These are phyloP conservation scores for Claviceps quebecensis DNA, from an alignment of 2,329 filamentous ascomycete genomes.

Conservation along the genomic window DNA sequence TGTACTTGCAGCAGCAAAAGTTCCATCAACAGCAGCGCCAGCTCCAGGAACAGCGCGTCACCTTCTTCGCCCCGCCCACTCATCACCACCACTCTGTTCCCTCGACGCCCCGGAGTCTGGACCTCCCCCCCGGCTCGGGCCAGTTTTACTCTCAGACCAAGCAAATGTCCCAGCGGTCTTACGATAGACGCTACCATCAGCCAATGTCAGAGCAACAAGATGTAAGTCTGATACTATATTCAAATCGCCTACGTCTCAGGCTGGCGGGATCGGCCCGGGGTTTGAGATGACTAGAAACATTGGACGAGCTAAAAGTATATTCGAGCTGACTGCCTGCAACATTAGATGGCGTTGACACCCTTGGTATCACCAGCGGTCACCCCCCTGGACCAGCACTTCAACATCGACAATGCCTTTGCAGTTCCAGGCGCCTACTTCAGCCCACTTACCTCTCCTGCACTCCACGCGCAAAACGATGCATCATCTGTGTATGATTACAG, in stretches of 20 bases:
- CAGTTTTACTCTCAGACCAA: slow-evolving; percentile 48
- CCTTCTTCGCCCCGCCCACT: slow-evolving; percentile 28
- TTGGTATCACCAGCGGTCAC: slow-evolving; percentile 76
- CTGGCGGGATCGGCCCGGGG: no score
- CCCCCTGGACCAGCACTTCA: slow-evolving; percentile 59
- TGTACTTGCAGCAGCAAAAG: slow-evolving; percentile 50
- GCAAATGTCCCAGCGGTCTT: slow-evolving; percentile 40
- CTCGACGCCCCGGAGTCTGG: slow-evolving; percentile 68
- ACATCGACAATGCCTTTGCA: slow-evolving; percentile 42
- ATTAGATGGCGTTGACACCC: slow-evolving; percentile 62
- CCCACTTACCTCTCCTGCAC: slow-evolving; percentile 65
- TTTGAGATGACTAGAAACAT: not conserved
- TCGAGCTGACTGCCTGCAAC: not conserved
- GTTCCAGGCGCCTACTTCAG: slow-evolving; percentile 67
- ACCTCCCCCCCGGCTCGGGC: slow-evolving; percentile 48
- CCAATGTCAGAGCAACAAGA: slow-evolving; percentile 57
- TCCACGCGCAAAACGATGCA: slow-evolving; percentile 55
- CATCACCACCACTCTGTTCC: slow-evolving; percentile 49
- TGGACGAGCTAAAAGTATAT: not conserved
- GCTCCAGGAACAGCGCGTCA: slow-evolving; percentile 41
- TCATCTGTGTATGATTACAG: slow-evolving; percentile 31
- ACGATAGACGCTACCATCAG: slow-evolving; percentile 50
- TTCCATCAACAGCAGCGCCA: slow-evolving; percentile 46
- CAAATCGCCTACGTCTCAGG: no score
- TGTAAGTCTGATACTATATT: slow-evolving; percentile 24